phyloP scores from a whole-genome alignment of 2,329 filamentous ascomycete genomes.

The Epichloe hybrida region DNA sequence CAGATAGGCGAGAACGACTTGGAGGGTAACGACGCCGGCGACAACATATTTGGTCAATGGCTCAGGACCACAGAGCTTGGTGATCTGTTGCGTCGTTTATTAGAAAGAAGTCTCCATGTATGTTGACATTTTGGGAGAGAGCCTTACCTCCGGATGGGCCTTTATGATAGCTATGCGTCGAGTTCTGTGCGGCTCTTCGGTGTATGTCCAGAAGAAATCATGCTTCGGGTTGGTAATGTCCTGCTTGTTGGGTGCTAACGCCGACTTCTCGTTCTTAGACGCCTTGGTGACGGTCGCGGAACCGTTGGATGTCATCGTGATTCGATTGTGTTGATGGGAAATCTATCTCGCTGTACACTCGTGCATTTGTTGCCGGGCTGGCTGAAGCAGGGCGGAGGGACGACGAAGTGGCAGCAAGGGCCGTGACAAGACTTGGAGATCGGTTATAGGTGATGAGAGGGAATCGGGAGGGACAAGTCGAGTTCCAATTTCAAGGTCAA shows the following conservation, averaged over 20 bases:
- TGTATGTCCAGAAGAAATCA: constrained; percentile 96
- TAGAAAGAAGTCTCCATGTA: background rate
- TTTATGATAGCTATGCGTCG: constrained; percentile 91
- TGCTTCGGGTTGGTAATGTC: constrained; percentile 16
- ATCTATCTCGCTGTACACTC: background rate
- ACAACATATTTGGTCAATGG: constrained; percentile 93
- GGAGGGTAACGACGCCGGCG: constrained; percentile 65
- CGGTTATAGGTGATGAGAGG: no score
- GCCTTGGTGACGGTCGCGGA: constrained; percentile 21
- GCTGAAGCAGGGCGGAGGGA: background rate
- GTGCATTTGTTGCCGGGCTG: background rate
- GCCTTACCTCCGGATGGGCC: constrained; percentile 74
- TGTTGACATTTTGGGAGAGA: constrained; percentile 9
- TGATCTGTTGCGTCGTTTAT: constrained; percentile 45
- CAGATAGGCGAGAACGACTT: constrained; percentile 63
- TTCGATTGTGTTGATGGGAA: background rate
- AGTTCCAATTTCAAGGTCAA: no score
- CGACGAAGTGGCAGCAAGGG: background rate
- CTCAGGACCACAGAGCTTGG: constrained; percentile 92
- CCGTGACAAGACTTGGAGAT: background rate
- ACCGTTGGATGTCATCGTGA: constrained; percentile 16
- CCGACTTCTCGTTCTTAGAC: constrained; percentile 14
- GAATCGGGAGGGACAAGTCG: no score
- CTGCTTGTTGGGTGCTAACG: constrained; percentile 9
- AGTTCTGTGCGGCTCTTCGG: constrained; percentile 90